Base-by-base conservation (phyloP, 139 green algal species). In the Chlorella ohadii region DNA sequence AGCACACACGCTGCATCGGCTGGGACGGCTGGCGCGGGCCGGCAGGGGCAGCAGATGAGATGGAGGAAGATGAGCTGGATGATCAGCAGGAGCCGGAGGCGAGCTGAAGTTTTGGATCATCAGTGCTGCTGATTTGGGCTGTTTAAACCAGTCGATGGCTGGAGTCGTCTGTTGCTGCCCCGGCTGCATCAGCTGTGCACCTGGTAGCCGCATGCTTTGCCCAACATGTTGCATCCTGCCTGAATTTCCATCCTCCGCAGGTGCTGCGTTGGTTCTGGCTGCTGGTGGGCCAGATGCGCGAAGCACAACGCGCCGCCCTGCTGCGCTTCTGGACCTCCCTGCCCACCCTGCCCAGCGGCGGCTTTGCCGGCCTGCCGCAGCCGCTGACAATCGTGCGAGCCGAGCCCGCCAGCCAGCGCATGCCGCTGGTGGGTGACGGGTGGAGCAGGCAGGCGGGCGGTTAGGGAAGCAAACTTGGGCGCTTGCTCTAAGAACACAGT, bases 271-370 rank as follows among this genome's bases (percentile, higher is more conserved):
- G 68, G 68, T 75, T 75, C 23, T 75, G 68, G 68, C 4, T 75
- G 68, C 38, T 75, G 68, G 38, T 75, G 68, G 38, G 68, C 9
- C 22, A 33, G 22, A 75, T 75, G 68, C 23, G 23, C 38, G 38
- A 55, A 36, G 22, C 22, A 22, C 68, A 75, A 36, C 68, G 68
- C 20, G 19, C 36, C 9, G 68, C 68, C 6, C 36, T 75, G 68
- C 68, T 75, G 68, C 38, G 23, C 68, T 75, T 75, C 38, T 75
- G 68, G 68, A 75, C 68, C 38, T 57, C 38, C 68, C 68, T 75
- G 38, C 36, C 38, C 68, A 47, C 36, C 68, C 68, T 75, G 38
- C 68, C 68, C 23, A 13, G 23, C 9, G 68, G 68, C 7, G 68
- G 68, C 17, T 75, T 56, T 75, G 68, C 2, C 3, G 68, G 36